A percentile compares a stretch with the other conserved stretches of the same genome.
These are phyloP conservation scores for Cicer yamashitae DNA, from an alignment of 306 rosid species.

Conservation along the genomic window DNA sequence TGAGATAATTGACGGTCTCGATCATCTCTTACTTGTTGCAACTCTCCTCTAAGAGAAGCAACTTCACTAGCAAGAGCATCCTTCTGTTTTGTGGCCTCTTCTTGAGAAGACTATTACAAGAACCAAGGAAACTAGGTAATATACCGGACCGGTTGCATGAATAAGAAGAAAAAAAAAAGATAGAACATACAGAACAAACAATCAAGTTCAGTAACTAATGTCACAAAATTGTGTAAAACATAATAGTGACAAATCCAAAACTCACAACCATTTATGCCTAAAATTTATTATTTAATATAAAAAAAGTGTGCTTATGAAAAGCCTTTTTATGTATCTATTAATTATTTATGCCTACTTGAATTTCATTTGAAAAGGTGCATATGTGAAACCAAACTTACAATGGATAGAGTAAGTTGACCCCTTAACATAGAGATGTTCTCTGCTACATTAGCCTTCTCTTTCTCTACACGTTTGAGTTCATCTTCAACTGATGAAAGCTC, in stretches of 20 bases:
- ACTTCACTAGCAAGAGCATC: constrained; percentile 75
- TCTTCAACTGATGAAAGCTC: constrained; percentile 92
- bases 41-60: constrained; percentile 72
- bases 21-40: constrained; percentile 88
- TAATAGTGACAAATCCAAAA: neutral
- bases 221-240: neutral
- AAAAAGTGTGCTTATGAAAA: neutral
- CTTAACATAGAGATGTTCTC: constrained; percentile 76
- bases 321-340: neutral
- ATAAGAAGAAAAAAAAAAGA: constrained; percentile 24
- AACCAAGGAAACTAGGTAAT: constrained; percentile 47
- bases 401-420: constrained; percentile 82
- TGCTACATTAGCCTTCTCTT: constrained; percentile 72
- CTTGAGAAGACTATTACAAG: constrained; percentile 81
- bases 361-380: constrained; percentile 32
- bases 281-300: no score
- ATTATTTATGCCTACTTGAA: neutral
- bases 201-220: neutral
- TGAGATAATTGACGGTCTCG: constrained; percentile 68
- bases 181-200: neutral
- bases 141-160: constrained; percentile 37
- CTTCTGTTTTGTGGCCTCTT: constrained; percentile 89
- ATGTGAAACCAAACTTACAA: constrained; percentile 59
- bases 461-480: constrained; percentile 87
- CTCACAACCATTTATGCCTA: no score